Evolutionary conservation across 2,329 filamentous ascomycete species (phyloP), one percentile per base, ranked within the genome.

Genomic region (Myrmaecium sp.): DNA sequence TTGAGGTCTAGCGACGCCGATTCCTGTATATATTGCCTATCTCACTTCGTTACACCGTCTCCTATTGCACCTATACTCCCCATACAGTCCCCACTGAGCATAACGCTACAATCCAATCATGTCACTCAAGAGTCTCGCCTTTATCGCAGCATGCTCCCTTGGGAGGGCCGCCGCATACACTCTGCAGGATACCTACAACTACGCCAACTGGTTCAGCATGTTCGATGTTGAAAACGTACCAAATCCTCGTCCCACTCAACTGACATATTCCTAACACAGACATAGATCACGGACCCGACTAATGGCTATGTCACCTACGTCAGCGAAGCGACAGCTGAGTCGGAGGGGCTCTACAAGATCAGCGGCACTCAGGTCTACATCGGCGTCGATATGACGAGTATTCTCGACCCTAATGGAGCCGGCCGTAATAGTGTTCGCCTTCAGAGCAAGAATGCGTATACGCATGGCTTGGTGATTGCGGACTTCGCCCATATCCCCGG

Each of bases 401-500:
- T 35, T 5, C 38, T 53, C 3, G 29, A 46, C 24, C 42, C 49
- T 1, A 48, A 43, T 21, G 48, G 48, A 6, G 13, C 36, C 4
- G 51, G 51, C 1, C 40, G 51, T 7, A 44, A 46, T 21, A 52
- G 47, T 25, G 44, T 54, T 3, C 40, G 51, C 4, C 27, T 54
- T 5, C 38, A 47, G 15, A 50, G 44, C 34, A 54, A 52, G 29
- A 38, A 31, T 16, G 37, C 46, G 0, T 55, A 51, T 36, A 52
- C 41, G 16, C 42, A 42, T 17, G 50, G 38, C 4, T 41, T 55
- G 11, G 36, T 54, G 33, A 54, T 55, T 11, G 47, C 46, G 13
- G 50, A 54, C 34, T 46, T 55, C 28, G 47, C 46, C 1, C 51
- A 54, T 24, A 45, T 53, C 7, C 50, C 52, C 2, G 47, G 46